Percentiles rank a stretch among this genome's conserved stretches.
Evolutionary conservation across 331 rosid species (phyloP).

Genomic region (Pyrus hybrid): DNA sequence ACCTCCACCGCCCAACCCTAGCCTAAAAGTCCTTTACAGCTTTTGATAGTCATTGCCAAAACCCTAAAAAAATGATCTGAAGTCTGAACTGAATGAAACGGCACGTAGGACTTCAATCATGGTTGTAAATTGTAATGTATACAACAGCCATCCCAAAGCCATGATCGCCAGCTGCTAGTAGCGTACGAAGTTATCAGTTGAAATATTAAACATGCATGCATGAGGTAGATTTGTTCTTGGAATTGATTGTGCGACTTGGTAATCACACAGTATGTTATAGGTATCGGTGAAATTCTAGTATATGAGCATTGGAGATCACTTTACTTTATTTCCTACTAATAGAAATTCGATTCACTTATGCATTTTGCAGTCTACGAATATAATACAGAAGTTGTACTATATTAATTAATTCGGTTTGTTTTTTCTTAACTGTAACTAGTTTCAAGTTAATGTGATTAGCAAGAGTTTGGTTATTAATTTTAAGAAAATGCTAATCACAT

Average conservation of each 20-base stretch:
- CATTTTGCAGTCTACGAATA: no score
- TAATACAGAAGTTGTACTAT: no score
- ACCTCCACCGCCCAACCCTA: conserved; percentile 17
- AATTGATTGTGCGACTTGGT: not conserved
- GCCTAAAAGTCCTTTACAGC: not conserved
- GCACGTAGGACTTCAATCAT: conserved; percentile 10
- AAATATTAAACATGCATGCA: not conserved
- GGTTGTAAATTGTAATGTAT: not conserved
- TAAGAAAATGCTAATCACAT: no score
- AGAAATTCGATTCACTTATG: no score
- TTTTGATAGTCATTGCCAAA: not conserved
- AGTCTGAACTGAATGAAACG: conserved; percentile 3
- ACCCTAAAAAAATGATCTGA: no score
- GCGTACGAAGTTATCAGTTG: conserved; percentile 13
- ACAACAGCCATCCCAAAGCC: not conserved
- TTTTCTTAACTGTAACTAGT: no score
- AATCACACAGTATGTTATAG: not conserved
- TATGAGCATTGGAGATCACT: not conserved
- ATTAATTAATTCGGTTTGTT: no score
- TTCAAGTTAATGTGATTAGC: no score
- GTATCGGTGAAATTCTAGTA: not conserved
- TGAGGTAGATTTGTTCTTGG: not conserved
- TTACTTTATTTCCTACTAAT: not conserved
- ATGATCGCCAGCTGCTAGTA: conserved; percentile 8
- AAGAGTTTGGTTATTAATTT: no score